Percentiles rank a stretch among this genome's conserved stretches.
Conservation (phyloP, 2,329 filamentous ascomycete genomes). For the Fusarium lateritium region DNA sequence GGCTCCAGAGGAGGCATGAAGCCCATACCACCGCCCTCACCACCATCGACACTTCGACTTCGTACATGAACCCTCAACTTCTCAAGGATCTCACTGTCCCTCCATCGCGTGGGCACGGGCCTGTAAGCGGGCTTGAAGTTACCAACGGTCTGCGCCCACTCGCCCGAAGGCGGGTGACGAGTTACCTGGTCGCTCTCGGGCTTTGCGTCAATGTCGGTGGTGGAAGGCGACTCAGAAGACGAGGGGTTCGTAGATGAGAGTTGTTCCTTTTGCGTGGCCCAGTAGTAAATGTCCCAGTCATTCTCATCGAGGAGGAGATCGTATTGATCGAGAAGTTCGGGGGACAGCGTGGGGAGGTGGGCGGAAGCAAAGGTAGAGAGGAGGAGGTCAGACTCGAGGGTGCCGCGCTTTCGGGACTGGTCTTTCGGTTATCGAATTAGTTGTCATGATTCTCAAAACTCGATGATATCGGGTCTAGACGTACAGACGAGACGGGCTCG, state of each 20-base stretch:
- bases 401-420: constrained; percentile 96
- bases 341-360: constrained; percentile 81
- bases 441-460: constrained; percentile 4
- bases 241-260: constrained; percentile 60
- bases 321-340: constrained; percentile 83
- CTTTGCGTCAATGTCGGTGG: constrained; percentile 34
- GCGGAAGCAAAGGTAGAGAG: constrained; percentile 93
- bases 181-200: constrained; percentile 52
- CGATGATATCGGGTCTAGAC: constrained; percentile 49
- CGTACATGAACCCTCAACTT: constrained; percentile 87
- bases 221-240: constrained; percentile 41
- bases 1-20: constrained; percentile 68
- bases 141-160: constrained; percentile 97
- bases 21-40: constrained; percentile 64
- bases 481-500: constrained; percentile 83
- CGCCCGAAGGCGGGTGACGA: constrained; percentile 68
- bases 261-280: constrained; percentile 87
- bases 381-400: constrained; percentile 94
- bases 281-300: constrained; percentile 99
- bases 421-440: constrained; percentile 61
- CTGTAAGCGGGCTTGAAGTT: constrained; percentile 95
- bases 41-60: constrained; percentile 63
- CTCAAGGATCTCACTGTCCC: constrained; percentile 81
- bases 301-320: constrained; percentile 97
- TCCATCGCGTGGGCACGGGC: constrained; percentile 90